A percentile compares a stretch with the other conserved stretches of the same genome.
Conservation (phyloP, 1,284 basidiomycete species). For the Rhodotorula mucilaginosa region DNA sequence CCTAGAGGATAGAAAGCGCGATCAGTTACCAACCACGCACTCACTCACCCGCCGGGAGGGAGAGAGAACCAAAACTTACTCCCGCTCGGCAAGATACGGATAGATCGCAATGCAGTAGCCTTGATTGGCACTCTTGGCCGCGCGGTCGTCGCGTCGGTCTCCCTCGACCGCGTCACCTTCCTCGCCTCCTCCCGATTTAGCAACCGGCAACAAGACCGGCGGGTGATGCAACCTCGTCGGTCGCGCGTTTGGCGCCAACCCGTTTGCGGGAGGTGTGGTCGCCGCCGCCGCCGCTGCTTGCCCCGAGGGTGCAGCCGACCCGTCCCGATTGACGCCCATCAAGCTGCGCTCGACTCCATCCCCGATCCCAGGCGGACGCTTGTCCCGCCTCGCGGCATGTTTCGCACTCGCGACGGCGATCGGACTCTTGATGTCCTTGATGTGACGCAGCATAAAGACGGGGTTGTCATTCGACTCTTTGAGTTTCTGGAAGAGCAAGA, state of each 20-base stretch:
- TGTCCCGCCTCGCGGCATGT: constrained; percentile 65
- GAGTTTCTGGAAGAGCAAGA: constrained; percentile 92
- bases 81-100: constrained; percentile 48
- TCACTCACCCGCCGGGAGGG: background rate
- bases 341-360: constrained; percentile 31
- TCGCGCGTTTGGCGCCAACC: constrained; percentile 23
- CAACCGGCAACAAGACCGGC: constrained; percentile 46
- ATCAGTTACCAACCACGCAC: background rate
- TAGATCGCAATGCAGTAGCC: constrained; percentile 56
- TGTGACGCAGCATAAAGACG: constrained; percentile 97
- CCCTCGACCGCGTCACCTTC: constrained; percentile 34
- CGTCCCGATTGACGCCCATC: constrained; percentile 29
- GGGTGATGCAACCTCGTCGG: constrained; percentile 48
- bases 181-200: constrained; percentile 22
- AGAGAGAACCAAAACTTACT: constrained; percentile 6
- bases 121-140: constrained; percentile 38
- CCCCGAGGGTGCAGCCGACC: background rate
- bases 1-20: background rate
- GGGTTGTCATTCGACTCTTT: constrained; percentile 97
- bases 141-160: constrained; percentile 19
- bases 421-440: constrained; percentile 95
- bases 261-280: constrained; percentile 2
- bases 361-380: constrained; percentile 37
- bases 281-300: background rate
- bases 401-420: constrained; percentile 93